phyloP scores from a whole-genome alignment of 805 yeast species.

The Zygosaccharomyces kombuchaensis region DNA sequence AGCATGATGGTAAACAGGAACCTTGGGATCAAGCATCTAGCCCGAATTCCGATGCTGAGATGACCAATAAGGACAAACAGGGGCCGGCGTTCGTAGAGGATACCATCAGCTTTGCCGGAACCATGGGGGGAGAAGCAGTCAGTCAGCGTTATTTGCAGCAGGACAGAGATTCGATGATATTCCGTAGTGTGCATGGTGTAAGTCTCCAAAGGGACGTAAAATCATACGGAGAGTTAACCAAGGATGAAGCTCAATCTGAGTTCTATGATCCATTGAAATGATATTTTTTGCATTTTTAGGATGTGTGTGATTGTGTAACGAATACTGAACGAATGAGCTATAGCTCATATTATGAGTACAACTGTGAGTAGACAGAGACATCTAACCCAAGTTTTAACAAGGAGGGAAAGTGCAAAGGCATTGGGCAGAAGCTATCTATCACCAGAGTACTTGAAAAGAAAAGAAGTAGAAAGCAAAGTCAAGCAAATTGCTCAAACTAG shows the following conservation, averaged over 20 bases:
- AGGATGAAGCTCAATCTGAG: too few relatives aligned
- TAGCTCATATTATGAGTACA: too few relatives aligned
- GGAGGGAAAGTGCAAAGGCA: not conserved
- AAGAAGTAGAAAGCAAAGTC: conserved; percentile 10
- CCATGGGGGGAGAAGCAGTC: not conserved
- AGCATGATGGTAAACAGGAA: not conserved
- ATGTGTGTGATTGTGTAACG: too few relatives aligned
- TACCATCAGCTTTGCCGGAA: not conserved
- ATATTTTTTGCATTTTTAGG: too few relatives aligned
- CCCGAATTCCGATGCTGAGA: not conserved
- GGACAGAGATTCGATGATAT: not conserved
- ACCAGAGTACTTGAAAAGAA: conserved; percentile 19
- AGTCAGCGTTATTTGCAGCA: not conserved
- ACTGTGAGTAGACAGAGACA: too few relatives aligned
- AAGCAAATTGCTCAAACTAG: conserved; percentile 4
- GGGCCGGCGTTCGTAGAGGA: not conserved
- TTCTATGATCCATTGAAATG: too few relatives aligned
- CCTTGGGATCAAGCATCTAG: not conserved
- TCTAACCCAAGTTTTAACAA: too few relatives aligned
- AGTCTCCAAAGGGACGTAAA: not conserved
- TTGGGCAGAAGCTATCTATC: conserved; percentile 25
- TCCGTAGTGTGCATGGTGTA: conserved; percentile 5
- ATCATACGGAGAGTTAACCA: not conserved
- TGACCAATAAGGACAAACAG: not conserved
- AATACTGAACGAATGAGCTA: too few relatives aligned